Evolutionary conservation across 2,329 filamentous ascomycete species (phyloP).

Genomic region (Coniochaeta sp.): DNA sequence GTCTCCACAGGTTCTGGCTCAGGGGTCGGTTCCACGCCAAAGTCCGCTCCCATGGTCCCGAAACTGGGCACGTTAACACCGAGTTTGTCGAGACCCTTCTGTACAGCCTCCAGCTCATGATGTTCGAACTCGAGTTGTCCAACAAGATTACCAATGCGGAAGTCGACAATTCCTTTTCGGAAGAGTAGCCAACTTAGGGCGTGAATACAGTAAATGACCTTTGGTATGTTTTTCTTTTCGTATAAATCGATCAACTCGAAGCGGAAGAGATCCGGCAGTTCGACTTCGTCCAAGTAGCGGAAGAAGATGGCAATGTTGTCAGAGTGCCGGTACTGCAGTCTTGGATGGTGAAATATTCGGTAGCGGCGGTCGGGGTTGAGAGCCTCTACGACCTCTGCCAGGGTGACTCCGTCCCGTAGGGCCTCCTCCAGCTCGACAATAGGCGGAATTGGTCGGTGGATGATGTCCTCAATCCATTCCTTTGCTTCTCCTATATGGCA

Average conservation of each 20-base stretch:
- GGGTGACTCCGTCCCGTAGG: slow-evolving; percentile 82
- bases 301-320: slow-evolving; percentile 98
- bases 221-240: slow-evolving; percentile 99
- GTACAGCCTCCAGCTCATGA: slow-evolving; percentile 92
- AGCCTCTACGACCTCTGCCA: slow-evolving; percentile 89
- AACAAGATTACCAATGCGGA: slow-evolving; percentile 92
- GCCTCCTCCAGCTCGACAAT: slow-evolving; percentile 93
- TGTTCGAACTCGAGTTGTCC: slow-evolving; percentile 96
- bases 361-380: slow-evolving; percentile 69
- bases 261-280: slow-evolving; percentile 89
- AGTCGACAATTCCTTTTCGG: slow-evolving; percentile 88
- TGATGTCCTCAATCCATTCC: slow-evolving; percentile 94
- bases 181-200: slow-evolving; percentile 96
- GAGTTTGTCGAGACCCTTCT: slow-evolving; percentile 93
- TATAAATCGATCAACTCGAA: slow-evolving; percentile 97
- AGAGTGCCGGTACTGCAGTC: slow-evolving; percentile 88
- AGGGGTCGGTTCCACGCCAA: slow-evolving; percentile 65
- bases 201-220: slow-evolving; percentile 98
- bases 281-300: slow-evolving; percentile 81
- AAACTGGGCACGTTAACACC: slow-evolving; percentile 97
- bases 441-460: slow-evolving; percentile 75
- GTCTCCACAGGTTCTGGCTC: slow-evolving; percentile 76
- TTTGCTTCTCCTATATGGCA: slow-evolving; percentile 99
- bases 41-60: slow-evolving; percentile 92
- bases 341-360: slow-evolving; percentile 78